A percentile compares a stretch with the other conserved stretches of the same genome.
Evolutionary conservation across 2,329 filamentous ascomycete species (phyloP).

Genomic region (Ceratocystis ficicola): DNA sequence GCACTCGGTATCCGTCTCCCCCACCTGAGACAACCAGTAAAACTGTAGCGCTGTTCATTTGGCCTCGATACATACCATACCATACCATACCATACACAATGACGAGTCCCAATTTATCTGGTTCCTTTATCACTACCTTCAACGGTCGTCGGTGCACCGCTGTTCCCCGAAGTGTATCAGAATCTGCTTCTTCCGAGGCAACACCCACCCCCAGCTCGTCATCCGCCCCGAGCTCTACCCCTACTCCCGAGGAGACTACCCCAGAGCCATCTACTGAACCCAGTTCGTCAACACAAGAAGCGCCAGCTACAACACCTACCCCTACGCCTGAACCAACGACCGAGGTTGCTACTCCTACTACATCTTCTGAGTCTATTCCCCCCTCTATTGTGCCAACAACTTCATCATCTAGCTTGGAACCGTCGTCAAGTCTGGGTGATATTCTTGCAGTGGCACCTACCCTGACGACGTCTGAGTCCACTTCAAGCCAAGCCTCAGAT

Average conservation of each 20-base stretch:
- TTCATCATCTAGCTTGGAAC: conserved; percentile 10
- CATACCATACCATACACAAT: conserved; percentile 29
- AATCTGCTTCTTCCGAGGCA: conserved; percentile 23
- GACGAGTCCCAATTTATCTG: conserved; percentile 35
- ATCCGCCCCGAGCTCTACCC: conserved; percentile 22
- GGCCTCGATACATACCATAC: background rate
- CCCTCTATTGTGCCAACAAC: background rate
- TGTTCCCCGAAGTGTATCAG: conserved; percentile 32
- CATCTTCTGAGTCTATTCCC: background rate
- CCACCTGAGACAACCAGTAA: background rate
- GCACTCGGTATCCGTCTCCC: background rate
- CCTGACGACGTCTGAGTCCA: background rate
- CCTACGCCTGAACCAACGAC: conserved; percentile 19
- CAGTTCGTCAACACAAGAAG: conserved; percentile 12
- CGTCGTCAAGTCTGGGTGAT: background rate
- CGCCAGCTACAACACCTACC: conserved; percentile 1
- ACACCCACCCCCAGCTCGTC: conserved; percentile 21
- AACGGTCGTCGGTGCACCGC: conserved; percentile 43
- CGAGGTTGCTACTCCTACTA: background rate
- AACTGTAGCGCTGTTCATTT: background rate
- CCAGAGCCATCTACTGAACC: conserved; percentile 19
- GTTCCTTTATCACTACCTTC: conserved; percentile 40
- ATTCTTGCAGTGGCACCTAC: background rate
- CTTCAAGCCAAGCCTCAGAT: background rate
- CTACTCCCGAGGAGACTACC: conserved; percentile 23